Conservation (phyloP, 768 basidiomycete genomes). For the Lyophyllum semitale region DNA sequence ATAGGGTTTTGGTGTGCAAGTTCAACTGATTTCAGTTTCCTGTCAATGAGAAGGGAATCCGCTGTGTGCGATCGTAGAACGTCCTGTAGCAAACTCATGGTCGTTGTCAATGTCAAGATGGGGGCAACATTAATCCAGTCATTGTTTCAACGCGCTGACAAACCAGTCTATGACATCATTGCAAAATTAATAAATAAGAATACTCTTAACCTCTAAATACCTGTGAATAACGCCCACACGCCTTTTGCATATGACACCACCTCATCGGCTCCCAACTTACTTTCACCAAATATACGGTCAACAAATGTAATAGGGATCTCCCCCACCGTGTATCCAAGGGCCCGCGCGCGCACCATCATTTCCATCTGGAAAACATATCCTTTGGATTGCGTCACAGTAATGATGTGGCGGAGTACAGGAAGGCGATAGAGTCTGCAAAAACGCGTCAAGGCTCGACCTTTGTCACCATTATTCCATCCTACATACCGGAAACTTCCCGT, state of each 20-base stretch:
- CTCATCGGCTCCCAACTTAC: constrained; percentile 88
- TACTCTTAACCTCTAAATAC: constrained; percentile 45
- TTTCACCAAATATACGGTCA: constrained; percentile 91
- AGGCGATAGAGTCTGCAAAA: constrained; percentile 68
- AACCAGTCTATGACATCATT: constrained; percentile 28
- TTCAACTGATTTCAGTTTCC: constrained; percentile 31
- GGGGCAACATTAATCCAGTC: not conserved
- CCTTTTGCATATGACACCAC: constrained; percentile 86
- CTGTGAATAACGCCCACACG: constrained; percentile 77
- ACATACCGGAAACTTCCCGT: constrained; percentile 88
- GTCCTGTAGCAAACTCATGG: constrained; percentile 71
- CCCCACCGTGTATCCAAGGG: constrained; percentile 82
- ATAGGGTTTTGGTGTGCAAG: constrained; percentile 18
- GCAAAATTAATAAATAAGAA: not conserved
- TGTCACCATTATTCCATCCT: not conserved
- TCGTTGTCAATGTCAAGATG: constrained; percentile 10
- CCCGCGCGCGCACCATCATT: constrained; percentile 90
- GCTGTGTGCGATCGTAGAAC: constrained; percentile 55
- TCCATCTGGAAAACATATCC: constrained; percentile 99
- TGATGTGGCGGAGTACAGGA: constrained; percentile 78
- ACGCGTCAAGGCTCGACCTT: constrained; percentile 1
- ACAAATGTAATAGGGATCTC: constrained; percentile 96
- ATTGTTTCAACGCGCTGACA: constrained; percentile 26
- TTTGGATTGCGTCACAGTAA: constrained; percentile 80
- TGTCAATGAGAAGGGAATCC: constrained; percentile 35